A percentile compares a stretch with the other conserved stretches of the same genome.
Evolutionary conservation across 73 alveolate species (phyloP).

Genomic region (Paramecium pentaurelia): DNA sequence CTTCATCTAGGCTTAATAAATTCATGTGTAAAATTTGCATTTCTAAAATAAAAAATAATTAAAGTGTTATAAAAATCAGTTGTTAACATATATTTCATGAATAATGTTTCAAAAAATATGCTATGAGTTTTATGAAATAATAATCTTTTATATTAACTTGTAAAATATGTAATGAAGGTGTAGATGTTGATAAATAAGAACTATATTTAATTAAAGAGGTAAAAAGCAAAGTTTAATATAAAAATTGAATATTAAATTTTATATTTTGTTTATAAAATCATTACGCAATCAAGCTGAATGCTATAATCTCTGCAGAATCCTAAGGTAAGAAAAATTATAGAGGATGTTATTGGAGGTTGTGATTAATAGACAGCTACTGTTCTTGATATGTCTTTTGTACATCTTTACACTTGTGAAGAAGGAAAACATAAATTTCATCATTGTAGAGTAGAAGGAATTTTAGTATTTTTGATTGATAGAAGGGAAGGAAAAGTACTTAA

Average conservation of each 20-base stretch:
- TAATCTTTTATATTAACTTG: background rate
- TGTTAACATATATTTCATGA: background rate
- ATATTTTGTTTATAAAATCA: background rate
- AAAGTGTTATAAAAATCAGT: background rate
- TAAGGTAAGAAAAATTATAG: background rate
- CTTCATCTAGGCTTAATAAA: background rate
- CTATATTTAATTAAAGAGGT: background rate
- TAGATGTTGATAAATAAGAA: background rate
- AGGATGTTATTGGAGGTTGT: conserved; percentile 16
- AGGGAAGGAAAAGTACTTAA: conserved; percentile 7
- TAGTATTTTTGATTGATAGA: conserved; percentile 6
- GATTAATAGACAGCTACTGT: conserved; percentile 1
- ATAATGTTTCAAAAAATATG: background rate
- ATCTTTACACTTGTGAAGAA: background rate
- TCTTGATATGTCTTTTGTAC: background rate
- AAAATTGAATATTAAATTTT: background rate
- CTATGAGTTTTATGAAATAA: background rate
- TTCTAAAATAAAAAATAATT: background rate
- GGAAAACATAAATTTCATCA: conserved; percentile 34
- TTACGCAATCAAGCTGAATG: background rate
- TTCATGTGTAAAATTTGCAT: background rate
- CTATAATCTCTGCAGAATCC: background rate
- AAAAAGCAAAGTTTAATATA: background rate
- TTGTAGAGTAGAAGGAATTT: background rate
- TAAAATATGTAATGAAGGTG: background rate